Evolutionary conservation across 768 basidiomycete genomes (phyloP).

Genomic region (Leccinum fibrillosum): DNA sequence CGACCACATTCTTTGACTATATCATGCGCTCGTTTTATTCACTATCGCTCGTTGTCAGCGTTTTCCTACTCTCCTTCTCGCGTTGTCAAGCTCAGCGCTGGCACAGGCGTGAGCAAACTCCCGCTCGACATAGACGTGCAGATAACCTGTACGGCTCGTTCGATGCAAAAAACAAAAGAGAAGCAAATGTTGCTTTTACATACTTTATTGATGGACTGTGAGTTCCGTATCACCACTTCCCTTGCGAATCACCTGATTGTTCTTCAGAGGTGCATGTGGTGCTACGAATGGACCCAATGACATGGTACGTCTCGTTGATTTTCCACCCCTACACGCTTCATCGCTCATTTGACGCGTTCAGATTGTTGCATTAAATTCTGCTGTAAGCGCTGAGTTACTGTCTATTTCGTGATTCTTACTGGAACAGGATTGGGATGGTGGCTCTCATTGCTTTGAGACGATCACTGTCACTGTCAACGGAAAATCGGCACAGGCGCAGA

Average conservation of each 20-base stretch:
- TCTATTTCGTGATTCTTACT: not conserved
- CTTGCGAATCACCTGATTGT: not conserved
- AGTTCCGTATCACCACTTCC: slow-evolving; percentile 1
- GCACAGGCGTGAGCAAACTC: slow-evolving; percentile 11
- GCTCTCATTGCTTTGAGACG: slow-evolving; percentile 41
- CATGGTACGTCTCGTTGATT: slow-evolving; percentile 19
- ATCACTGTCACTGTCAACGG: slow-evolving; percentile 41
- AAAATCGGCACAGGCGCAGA: slow-evolving; percentile 38
- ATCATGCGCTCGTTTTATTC: slow-evolving; percentile 29
- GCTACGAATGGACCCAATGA: slow-evolving; percentile 19
- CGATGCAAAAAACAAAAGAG: slow-evolving; percentile 16
- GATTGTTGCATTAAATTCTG: slow-evolving; percentile 44
- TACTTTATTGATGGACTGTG: slow-evolving; percentile 28
- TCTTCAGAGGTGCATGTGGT: slow-evolving; percentile 42
- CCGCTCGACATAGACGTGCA: slow-evolving; percentile 8
- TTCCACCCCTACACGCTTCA: too few species aligned
- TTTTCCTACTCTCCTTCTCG: slow-evolving; percentile 15
- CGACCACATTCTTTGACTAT: slow-evolving; percentile 8
- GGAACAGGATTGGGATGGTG: slow-evolving; percentile 38
- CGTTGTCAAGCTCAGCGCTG: slow-evolving; percentile 7
- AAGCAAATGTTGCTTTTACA: slow-evolving; percentile 20
- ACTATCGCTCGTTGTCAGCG: slow-evolving; percentile 22
- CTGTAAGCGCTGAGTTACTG: slow-evolving; percentile 26
- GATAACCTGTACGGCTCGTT: not conserved
- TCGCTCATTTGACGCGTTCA: slow-evolving; percentile 14